Percentiles rank a stretch among this genome's conserved stretches.
These are phyloP conservation scores for Cystofilobasidium bisporidii DNA, from an alignment of 768 basidiomycete species.

Conservation along the genomic window DNA sequence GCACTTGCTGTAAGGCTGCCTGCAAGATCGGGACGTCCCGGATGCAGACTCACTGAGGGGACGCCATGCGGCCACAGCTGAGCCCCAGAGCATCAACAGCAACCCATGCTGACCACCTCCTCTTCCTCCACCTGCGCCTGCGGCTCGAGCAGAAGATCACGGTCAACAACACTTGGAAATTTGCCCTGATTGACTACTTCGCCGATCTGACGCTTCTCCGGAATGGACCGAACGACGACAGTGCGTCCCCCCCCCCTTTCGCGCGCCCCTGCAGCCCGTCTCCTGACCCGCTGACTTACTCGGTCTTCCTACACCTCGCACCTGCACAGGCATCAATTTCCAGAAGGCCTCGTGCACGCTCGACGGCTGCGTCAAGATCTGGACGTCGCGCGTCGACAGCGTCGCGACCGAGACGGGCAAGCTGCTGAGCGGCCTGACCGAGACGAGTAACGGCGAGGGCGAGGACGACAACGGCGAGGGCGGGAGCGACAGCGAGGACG, in stretches of 20 bases:
- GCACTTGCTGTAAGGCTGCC: too few species aligned
- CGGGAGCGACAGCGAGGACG: constrained; percentile 44
- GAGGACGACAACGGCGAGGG: constrained; percentile 15
- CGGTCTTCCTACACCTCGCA: not conserved
- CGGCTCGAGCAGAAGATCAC: constrained; percentile 77
- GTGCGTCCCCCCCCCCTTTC: constrained; percentile 29
- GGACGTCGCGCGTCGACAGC: constrained; percentile 94
- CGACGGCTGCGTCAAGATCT: constrained; percentile 98
- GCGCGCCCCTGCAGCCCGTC: too few species aligned
- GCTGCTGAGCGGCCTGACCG: constrained; percentile 75
- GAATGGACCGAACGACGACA: constrained; percentile 72
- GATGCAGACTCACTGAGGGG: too few species aligned
- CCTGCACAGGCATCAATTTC: constrained; percentile 65
- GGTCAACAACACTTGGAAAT: constrained; percentile 91
- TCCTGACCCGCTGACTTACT: not conserved
- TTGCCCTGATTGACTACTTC: constrained; percentile 97
- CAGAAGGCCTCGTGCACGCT: constrained; percentile 96
- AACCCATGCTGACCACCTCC: not conserved
- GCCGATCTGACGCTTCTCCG: constrained; percentile 93
- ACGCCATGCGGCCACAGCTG: too few species aligned
- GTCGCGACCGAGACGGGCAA: constrained; percentile 96
- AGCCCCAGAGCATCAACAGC: too few species aligned
- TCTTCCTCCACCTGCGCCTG: not conserved
- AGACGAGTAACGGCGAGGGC: constrained; percentile 52
- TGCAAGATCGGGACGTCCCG: too few species aligned